Base-by-base conservation (phyloP, 345 rosid genomes). In the Pistacia vera region DNA sequence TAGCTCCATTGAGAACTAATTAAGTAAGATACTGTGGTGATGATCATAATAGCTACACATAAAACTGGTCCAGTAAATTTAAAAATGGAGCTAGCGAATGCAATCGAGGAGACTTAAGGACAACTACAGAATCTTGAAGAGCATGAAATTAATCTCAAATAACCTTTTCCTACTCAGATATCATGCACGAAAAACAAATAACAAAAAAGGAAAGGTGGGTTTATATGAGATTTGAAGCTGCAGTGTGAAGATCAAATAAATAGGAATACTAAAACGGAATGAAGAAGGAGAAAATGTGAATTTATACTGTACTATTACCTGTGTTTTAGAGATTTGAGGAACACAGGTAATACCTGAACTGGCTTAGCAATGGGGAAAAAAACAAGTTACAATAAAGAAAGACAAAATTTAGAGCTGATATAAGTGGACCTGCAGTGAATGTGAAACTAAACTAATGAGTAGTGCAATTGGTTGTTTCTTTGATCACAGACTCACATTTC, bases 401-500 rank as follows among this genome's bases (percentile, higher is more conserved):
- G 17, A 58, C 35, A n/a, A 11, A 59, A 22, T 36, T 68, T 70
- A 10, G 16, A 3, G 60, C 46, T 52, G 8, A 54, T n/a, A 54
- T 38, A 55, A 55, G 28, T 56, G 63, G 64, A 57, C n/a, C 64
- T 46, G 72, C 46, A 44, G 55, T 59, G 58, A 58, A 74, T 41
- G 16, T 22, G 58, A 17, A 52, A 68, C n/a, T 28, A 49, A 69
- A 64, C 28, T 36, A 2, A 16, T 64, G 22, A 54, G 18, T 54
- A 51, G 18, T 54, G 48, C 4, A 4, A 8, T 2, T 1, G 9
- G 44, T 20, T 70, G 75, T 20, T 49, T 55, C 70, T 70, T 76
- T 61, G 77, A 71, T 61, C 64, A 61, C 57, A 11, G 49, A 25
- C 71, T 36, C 81, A 64, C 78, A 33, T 22, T 59, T 71, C 79